phyloP scores from a whole-genome alignment of 768 basidiomycete species.

The Termitomyces sp. region DNA sequence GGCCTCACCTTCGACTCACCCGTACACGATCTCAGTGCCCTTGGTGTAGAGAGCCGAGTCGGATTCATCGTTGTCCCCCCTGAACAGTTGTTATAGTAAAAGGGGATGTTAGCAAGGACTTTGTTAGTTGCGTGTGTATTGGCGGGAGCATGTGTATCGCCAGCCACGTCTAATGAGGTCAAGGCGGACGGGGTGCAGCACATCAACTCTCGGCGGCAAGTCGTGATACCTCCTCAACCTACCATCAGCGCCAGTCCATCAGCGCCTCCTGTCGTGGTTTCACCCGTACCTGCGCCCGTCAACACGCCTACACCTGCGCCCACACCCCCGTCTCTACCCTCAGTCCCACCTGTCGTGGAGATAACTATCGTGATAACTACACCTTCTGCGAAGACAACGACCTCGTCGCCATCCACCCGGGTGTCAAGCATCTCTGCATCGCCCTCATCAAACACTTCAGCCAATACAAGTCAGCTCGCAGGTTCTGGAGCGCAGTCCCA shows the following conservation, averaged over 20 bases:
- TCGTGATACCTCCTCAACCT: background rate
- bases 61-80: constrained; percentile 43
- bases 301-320: background rate
- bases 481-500: constrained; percentile 2
- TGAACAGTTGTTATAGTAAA: constrained; percentile 27
- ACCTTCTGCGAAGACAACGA: background rate
- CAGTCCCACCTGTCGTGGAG: constrained; percentile 2
- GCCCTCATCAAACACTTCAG: background rate
- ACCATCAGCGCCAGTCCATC: background rate
- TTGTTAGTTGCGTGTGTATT: constrained; percentile 8
- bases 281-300: background rate
- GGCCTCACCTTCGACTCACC: constrained; percentile 67
- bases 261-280: background rate
- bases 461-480: background rate
- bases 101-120: constrained; percentile 2
- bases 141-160: background rate
- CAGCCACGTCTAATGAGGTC: constrained; percentile 3
- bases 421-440: constrained; percentile 10
- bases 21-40: constrained; percentile 54
- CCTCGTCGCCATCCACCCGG: constrained; percentile 3
- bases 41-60: constrained; percentile 58
- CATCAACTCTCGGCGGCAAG: constrained; percentile 10
- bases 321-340: background rate
- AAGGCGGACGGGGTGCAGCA: constrained; percentile 6
- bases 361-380: background rate